phyloP scores from a whole-genome alignment of 2,329 filamentous ascomycete genomes.

The Waltergamsia citrina region DNA sequence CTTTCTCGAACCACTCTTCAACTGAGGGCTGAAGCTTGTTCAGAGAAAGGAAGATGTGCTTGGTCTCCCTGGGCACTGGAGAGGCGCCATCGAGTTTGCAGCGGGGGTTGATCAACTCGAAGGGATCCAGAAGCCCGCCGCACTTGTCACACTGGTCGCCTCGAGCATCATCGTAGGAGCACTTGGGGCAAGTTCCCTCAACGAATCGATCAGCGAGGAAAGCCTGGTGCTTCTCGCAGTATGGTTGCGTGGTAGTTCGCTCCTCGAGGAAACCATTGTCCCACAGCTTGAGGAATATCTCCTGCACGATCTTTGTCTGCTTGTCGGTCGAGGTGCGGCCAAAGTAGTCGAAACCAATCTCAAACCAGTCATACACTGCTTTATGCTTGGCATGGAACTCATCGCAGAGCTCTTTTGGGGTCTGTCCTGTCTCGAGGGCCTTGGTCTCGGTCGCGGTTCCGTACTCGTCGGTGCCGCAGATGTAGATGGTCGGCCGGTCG shows the following conservation, averaged over 20 bases:
- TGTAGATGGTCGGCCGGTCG: slow-evolving; percentile 69
- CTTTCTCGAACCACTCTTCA: slow-evolving; percentile 66
- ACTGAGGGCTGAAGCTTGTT: slow-evolving; percentile 74
- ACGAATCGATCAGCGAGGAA: slow-evolving; percentile 84
- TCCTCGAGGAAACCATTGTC: slow-evolving; percentile 85
- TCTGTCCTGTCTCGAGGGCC: slow-evolving; percentile 78
- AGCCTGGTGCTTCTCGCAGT: slow-evolving; percentile 67
- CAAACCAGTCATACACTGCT: slow-evolving; percentile 92
- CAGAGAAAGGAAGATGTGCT: slow-evolving; percentile 81
- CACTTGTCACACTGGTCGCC: slow-evolving; percentile 72
- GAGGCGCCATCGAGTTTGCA: slow-evolving; percentile 87
- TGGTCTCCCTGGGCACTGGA: slow-evolving; percentile 72
- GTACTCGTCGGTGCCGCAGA: slow-evolving; percentile 89
- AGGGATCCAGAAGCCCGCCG: slow-evolving; percentile 60
- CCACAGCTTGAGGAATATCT: slow-evolving; percentile 80
- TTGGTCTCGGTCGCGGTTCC: slow-evolving; percentile 95
- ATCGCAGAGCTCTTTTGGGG: slow-evolving; percentile 75
- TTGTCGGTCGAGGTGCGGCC: slow-evolving; percentile 82
- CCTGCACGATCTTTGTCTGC: slow-evolving; percentile 88
- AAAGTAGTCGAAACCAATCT: slow-evolving; percentile 90
- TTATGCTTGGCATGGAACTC: slow-evolving; percentile 90
- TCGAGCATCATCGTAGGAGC: slow-evolving; percentile 60
- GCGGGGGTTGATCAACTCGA: slow-evolving; percentile 71
- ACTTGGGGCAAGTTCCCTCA: slow-evolving; percentile 69
- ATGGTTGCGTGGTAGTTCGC: slow-evolving; percentile 79